Conservation (phyloP, 805 yeast species). For the Ogataea dorogensis region DNA sequence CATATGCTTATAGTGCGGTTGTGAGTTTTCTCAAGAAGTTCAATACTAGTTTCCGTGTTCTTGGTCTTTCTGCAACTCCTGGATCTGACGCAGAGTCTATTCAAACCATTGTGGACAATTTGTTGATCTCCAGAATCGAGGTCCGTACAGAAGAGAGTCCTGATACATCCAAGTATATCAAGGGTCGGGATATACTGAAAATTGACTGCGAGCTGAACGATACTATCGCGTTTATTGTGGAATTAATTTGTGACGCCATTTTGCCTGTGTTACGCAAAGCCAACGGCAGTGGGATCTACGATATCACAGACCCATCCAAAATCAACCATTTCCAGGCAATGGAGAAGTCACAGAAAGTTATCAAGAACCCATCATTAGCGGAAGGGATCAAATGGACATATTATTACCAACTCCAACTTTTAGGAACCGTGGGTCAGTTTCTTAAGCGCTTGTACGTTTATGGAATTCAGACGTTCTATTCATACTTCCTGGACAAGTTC, state of each 20-base stretch:
- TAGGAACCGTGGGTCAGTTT: slow-evolving; percentile 73
- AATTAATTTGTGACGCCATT: slow-evolving; percentile 59
- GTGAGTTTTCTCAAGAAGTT: slow-evolving; percentile 62
- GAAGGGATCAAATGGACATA: slow-evolving; percentile 77
- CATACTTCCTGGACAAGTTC: slow-evolving; percentile 59
- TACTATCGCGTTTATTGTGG: slow-evolving; percentile 57
- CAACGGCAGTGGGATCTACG: slow-evolving; percentile 59
- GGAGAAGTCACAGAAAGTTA: slow-evolving; percentile 61
- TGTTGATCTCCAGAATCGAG: slow-evolving; percentile 74
- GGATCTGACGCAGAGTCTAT: slow-evolving; percentile 85
- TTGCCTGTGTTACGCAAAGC: slow-evolving; percentile 65
- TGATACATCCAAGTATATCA: slow-evolving; percentile 80
- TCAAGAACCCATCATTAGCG: slow-evolving; percentile 51
- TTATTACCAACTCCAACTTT: slow-evolving; percentile 56
- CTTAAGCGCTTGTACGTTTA: slow-evolving; percentile 69
- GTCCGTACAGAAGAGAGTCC: slow-evolving; percentile 80
- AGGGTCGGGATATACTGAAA: slow-evolving; percentile 58
- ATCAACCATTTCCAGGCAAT: slow-evolving; percentile 71
- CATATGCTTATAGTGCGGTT: slow-evolving; percentile 86
- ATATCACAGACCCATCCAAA: slow-evolving; percentile 60
- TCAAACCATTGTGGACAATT: slow-evolving; percentile 75
- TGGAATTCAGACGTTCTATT: slow-evolving; percentile 76
- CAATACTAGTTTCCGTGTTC: slow-evolving; percentile 64
- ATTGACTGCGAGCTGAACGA: slow-evolving; percentile 51
- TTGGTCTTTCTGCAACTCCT: slow-evolving; percentile 96